phyloP scores from a whole-genome alignment of 495 filamentous ascomycete genomes.

The Neohortaea acidophila region DNA sequence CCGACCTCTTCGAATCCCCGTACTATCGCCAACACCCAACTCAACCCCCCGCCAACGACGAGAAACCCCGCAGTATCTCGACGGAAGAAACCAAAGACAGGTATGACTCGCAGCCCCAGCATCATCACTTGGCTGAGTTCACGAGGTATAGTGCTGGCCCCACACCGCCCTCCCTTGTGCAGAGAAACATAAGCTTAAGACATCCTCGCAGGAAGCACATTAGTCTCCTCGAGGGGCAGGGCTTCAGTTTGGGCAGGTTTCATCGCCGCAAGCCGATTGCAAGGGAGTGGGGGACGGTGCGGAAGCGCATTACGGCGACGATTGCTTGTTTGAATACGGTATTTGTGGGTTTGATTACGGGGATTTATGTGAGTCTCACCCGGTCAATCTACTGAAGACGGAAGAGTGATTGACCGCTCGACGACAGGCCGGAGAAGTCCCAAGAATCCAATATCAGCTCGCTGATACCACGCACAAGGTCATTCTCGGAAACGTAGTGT shows the following conservation, averaged over 20 bases:
- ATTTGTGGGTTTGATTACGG: slow-evolving; percentile 50
- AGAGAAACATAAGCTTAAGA: slow-evolving; percentile 11
- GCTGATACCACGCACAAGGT: slow-evolving; percentile 47
- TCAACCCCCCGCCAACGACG: neutral
- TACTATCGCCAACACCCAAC: neutral
- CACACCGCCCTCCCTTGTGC: neutral
- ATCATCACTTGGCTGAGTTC: neutral
- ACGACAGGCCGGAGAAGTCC: slow-evolving; percentile 45
- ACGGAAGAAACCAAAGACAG: slow-evolving; percentile 1
- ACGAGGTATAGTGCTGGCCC: slow-evolving; percentile 7
- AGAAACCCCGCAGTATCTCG: neutral
- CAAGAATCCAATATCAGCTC: slow-evolving; percentile 58
- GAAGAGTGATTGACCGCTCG: neutral
- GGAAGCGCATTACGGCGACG: slow-evolving; percentile 50
- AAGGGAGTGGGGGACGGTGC: slow-evolving; percentile 45
- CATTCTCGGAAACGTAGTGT: slow-evolving; percentile 56
- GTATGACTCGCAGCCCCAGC: slow-evolving; percentile 1
- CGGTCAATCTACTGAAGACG: no score
- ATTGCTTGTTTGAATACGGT: slow-evolving; percentile 58
- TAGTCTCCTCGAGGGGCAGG: slow-evolving; percentile 15
- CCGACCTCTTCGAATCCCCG: slow-evolving; percentile 4
- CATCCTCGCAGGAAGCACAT: slow-evolving; percentile 18
- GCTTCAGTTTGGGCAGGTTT: slow-evolving; percentile 19
- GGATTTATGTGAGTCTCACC: slow-evolving; percentile 42
- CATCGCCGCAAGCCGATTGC: slow-evolving; percentile 31